Evolutionary conservation across 2,329 filamentous ascomycete species (phyloP).

Genomic region (Didymella keratinophila): DNA sequence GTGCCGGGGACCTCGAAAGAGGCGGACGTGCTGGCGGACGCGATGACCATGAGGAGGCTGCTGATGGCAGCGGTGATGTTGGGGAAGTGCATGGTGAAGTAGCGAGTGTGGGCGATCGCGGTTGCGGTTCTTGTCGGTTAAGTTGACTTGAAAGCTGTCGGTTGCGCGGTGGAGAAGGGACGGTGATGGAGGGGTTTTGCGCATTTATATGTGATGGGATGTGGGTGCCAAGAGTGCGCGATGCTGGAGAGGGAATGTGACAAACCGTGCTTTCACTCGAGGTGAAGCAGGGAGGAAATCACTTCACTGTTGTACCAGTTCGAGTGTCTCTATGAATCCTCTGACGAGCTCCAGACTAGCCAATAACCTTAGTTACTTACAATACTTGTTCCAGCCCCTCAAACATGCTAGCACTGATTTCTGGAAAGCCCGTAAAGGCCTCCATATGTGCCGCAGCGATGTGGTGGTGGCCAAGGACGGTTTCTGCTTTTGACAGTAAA

Average conservation of each 20-base stretch:
- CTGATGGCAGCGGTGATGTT: constrained; percentile 1
- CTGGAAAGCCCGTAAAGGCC: no score
- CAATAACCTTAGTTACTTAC: not conserved
- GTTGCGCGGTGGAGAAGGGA: not conserved
- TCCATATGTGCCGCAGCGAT: no score
- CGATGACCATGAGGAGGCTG: constrained; percentile 12
- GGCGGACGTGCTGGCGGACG: constrained; percentile 3
- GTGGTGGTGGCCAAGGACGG: no score
- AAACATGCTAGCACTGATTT: not conserved
- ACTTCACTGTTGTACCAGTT: not conserved
- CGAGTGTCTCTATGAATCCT: not conserved
- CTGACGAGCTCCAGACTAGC: not conserved
- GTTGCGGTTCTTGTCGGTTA: not conserved
- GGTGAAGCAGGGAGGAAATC: not conserved
- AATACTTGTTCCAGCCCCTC: no score
- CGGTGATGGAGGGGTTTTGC: not conserved
- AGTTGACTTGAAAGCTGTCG: not conserved
- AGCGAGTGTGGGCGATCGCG: constrained; percentile 1
- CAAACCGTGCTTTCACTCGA: constrained; percentile 11
- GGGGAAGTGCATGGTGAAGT: constrained; percentile 7
- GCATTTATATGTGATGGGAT: constrained; percentile 1
- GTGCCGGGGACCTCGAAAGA: constrained; percentile 6
- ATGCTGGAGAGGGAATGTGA: constrained; percentile 7
- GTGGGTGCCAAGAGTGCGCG: constrained; percentile 16
- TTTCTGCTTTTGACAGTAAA: no score